A percentile compares a stretch with the other conserved stretches of the same genome.
Evolutionary conservation across 257 asterid genomes (phyloP).

Genomic region (Dorcoceras hygrometricum): DNA sequence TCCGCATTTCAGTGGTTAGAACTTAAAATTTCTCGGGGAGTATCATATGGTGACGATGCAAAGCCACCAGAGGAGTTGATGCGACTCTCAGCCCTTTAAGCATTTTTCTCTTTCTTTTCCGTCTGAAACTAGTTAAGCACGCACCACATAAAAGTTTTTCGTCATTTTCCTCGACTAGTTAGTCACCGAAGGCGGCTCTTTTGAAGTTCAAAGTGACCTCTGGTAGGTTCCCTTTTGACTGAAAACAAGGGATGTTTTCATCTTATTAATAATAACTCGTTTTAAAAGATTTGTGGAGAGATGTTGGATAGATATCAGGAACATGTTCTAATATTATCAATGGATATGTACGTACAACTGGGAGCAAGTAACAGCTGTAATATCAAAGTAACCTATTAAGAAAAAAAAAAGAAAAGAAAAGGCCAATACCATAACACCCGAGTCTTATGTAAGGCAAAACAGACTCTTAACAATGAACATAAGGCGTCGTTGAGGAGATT

Average conservation of each 20-base stretch:
- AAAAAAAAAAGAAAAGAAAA: too few relatives aligned
- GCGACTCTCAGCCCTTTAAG: background rate
- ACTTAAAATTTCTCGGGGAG: constrained; percentile 8
- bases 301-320: background rate
- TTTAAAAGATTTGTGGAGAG: background rate
- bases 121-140: background rate
- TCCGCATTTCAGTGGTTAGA: constrained; percentile 18
- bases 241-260: background rate
- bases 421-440: background rate
- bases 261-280: too few relatives aligned
- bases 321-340: background rate
- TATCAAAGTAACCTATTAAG: background rate
- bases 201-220: background rate
- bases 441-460: background rate
- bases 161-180: background rate
- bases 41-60: background rate
- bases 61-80: background rate
- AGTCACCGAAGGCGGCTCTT: background rate
- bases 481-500: background rate
- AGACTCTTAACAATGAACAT: background rate
- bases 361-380: background rate
- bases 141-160: background rate
- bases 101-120: background rate
- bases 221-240: constrained; percentile 1
- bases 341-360: background rate